These are phyloP conservation scores for Phytophthora pistaciae DNA, from an alignment of 352 stramenopile genomes.

Conservation along the genomic window DNA sequence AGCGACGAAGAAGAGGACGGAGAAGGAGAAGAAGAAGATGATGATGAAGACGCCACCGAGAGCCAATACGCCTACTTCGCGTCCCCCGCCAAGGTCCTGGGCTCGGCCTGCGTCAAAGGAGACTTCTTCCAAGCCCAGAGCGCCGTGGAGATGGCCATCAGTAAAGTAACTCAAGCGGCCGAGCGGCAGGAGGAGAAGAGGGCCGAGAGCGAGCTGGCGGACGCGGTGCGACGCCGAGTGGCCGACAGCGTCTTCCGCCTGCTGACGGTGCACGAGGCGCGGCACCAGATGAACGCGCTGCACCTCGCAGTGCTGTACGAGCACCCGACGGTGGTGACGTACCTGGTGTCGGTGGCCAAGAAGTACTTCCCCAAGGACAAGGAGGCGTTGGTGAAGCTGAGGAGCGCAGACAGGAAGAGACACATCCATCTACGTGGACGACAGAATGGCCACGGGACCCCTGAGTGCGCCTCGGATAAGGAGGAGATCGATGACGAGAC, in stretches of 20 bases:
- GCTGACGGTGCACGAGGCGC: conserved; percentile 70
- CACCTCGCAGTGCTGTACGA: conserved; percentile 83
- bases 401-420: conserved; percentile 18
- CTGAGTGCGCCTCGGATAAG: conserved; percentile 21
- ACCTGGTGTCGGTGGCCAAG: conserved; percentile 55
- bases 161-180: conserved; percentile 31
- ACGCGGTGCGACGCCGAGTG: conserved; percentile 23
- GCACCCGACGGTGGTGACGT: conserved; percentile 68
- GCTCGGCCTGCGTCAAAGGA: conserved; percentile 78
- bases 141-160: conserved; percentile 67
- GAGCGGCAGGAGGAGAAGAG: conserved; percentile 36
- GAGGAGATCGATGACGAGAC: conserved; percentile 32
- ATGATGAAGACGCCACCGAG: conserved; percentile 33
- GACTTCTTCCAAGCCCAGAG: conserved; percentile 79
- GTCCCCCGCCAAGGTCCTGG: conserved; percentile 69
- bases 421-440: conserved; percentile 19
- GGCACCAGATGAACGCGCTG: conserved; percentile 82
- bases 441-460: conserved; percentile 17
- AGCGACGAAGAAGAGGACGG: neutral
- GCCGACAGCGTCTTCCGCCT: conserved; percentile 52
- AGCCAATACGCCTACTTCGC: conserved; percentile 63
- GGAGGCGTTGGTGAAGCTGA: conserved; percentile 7
- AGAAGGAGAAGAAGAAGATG: neutral
- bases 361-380: conserved; percentile 47
- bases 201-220: conserved; percentile 1